These are phyloP conservation scores for Mortierella sp. DNA, from an alignment of 371 early-diverging fungal genomes.

Conservation along the genomic window DNA sequence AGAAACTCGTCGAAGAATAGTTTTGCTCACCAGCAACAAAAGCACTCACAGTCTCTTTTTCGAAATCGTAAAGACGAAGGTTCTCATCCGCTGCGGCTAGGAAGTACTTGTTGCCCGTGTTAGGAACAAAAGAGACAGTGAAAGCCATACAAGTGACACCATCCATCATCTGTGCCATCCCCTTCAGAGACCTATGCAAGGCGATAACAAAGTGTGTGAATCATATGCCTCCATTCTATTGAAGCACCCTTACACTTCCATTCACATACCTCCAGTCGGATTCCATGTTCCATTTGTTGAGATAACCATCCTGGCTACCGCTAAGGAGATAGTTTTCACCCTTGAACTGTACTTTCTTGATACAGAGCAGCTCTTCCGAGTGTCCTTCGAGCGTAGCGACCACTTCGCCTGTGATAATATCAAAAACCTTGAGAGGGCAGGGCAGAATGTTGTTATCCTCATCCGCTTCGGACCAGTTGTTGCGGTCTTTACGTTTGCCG, in stretches of 20 bases:
- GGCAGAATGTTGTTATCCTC: constrained; percentile 92
- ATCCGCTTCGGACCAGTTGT: constrained; percentile 87
- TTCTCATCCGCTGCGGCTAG: constrained; percentile 89
- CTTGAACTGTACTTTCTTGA: constrained; percentile 78
- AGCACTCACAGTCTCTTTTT: constrained; percentile 68
- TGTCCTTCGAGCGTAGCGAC: constrained; percentile 81
- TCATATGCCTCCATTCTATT: no score
- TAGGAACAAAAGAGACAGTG: constrained; percentile 90
- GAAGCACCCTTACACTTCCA: neutral
- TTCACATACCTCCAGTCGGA: constrained; percentile 73
- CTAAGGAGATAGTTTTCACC: constrained; percentile 85
- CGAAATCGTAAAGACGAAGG: constrained; percentile 90
- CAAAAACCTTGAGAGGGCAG: constrained; percentile 90
- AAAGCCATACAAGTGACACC: constrained; percentile 95
- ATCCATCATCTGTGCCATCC: constrained; percentile 75
- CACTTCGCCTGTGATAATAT: constrained; percentile 77
- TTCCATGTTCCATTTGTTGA: constrained; percentile 86
- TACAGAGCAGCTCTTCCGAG: constrained; percentile 85
- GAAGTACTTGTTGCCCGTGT: constrained; percentile 92
- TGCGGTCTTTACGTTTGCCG: constrained; percentile 87
- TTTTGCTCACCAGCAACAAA: no score
- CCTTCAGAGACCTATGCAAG: constrained; percentile 61
- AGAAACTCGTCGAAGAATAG: neutral
- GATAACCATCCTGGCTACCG: constrained; percentile 93
- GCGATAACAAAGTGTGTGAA: no score